Base-by-base conservation (phyloP, 2,329 filamentous ascomycete genomes). In the Tolypocladium nubicola region DNA sequence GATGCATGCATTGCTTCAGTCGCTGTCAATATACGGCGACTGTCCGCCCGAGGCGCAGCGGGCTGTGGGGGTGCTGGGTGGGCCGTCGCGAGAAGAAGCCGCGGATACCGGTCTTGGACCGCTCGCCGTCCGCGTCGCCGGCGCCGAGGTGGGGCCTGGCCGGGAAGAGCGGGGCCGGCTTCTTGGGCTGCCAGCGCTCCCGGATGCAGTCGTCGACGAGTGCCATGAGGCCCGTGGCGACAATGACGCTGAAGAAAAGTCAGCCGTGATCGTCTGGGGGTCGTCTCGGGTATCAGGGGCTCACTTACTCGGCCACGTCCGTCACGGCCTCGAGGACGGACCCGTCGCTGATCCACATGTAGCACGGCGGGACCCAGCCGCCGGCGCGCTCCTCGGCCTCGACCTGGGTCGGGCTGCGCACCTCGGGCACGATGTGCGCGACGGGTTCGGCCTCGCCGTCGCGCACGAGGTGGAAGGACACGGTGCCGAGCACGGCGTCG, bases 141-240 rank as follows among this genome's bases (percentile, higher is more conserved):
- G 74, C 70, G 39, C 52, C 41, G 56, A 38, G 11, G 47, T 49
- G 56, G 57, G 41, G 21, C 54, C 54, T 14, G 11, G 13, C 21
- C 23, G 30, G 21, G 35, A 23, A 5, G 4, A 49, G 58, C 45
- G 58, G 61, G 52, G 55, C 58, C 56, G 57, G 19, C 53, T 63
- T 63, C 56, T 64, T 64, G 21, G 62, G 41, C 63, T 77, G 84
- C 83, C 90, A 94, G 58, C 83, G 84, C 60, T 84, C 80, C 72
- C 89, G 89, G 76, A 97, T 96, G 75, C 86, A 90, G 73, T 97
- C 90, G 68, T 97, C 93, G 55, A 95, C 87, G 50, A 97, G 83
- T 9, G 89, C 84, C 64, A 96, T 85, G 63, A 97, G 81, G 30
- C 93, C 93, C n/a, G 91, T 94, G 52, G 91, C 84, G 61, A 97